Percentiles rank a stretch among this genome's conserved stretches.
Evolutionary conservation across 75 land plant species (phyloP).

Genomic region (Cryptomeria japonica): DNA sequence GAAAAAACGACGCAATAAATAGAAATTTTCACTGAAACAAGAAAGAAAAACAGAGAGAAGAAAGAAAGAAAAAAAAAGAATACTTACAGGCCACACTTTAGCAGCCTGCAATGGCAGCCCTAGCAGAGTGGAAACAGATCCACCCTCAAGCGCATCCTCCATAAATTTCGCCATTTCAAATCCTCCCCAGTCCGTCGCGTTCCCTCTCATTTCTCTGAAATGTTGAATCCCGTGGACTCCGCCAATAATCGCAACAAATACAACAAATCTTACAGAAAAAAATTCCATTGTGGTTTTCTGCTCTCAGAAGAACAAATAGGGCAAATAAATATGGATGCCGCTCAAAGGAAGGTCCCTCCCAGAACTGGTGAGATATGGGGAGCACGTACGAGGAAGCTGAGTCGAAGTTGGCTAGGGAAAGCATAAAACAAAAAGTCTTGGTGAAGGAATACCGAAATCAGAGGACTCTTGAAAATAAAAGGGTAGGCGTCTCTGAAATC

Average conservation of each 20-base stretch:
- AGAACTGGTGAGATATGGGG: not conserved
- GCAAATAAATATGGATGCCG: not conserved
- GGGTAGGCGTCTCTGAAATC: too few relatives aligned
- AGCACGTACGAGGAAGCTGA: too few relatives aligned
- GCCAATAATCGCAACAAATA: not conserved
- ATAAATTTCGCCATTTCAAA: not conserved
- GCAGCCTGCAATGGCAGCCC: not conserved
- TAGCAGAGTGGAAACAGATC: not conserved
- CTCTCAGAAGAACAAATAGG: not conserved
- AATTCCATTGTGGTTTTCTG: not conserved
- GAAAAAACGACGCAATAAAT: not conserved
- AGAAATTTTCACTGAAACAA: not conserved
- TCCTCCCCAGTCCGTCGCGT: not conserved
- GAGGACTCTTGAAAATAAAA: too few relatives aligned
- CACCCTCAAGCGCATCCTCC: not conserved
- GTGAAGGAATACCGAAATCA: too few relatives aligned
- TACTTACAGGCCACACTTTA: conserved; percentile 2
- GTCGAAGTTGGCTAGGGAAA: too few relatives aligned
- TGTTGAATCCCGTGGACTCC: not conserved
- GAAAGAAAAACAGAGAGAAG: not conserved
- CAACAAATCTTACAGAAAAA: not conserved
- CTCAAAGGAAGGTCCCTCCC: too few relatives aligned
- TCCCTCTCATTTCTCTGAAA: not conserved
- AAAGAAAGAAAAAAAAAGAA: not conserved
- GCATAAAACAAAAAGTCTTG: too few relatives aligned